Percentiles rank a stretch among this genome's conserved stretches.
These are phyloP conservation scores for Candida montana DNA, from an alignment of 805 yeast genomes.

Conservation along the genomic window DNA sequence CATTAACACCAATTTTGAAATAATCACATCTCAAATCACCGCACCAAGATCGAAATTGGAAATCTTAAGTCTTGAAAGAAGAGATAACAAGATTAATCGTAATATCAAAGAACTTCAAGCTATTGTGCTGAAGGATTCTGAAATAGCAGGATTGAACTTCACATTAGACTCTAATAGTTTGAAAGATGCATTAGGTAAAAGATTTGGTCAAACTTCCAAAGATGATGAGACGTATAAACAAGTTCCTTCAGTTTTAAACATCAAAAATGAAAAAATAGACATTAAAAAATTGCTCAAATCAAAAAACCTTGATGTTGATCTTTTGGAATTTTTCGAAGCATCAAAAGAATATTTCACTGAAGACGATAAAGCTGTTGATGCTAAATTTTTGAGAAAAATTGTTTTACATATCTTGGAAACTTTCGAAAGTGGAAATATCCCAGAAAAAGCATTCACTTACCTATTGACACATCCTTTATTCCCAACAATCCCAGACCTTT, in stretches of 20 bases:
- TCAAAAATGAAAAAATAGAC: constrained; percentile 13
- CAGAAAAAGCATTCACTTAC: constrained; percentile 57
- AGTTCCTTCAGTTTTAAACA: constrained; percentile 26
- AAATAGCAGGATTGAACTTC: constrained; percentile 30
- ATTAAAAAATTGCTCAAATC: constrained; percentile 22
- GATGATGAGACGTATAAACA: constrained; percentile 12
- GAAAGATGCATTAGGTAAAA: constrained; percentile 66
- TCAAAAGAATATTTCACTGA: constrained; percentile 53
- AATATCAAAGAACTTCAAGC: constrained; percentile 15
- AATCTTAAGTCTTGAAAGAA: constrained; percentile 10
- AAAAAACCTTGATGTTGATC: constrained; percentile 27
- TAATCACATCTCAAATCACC: constrained; percentile 17
- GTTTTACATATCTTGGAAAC: constrained; percentile 37
- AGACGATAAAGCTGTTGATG: constrained; percentile 60
- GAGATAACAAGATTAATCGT: constrained; percentile 6
- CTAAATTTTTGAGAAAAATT: constrained; percentile 43
- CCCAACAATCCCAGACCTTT: constrained; percentile 59
- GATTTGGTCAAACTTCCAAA: constrained; percentile 23
- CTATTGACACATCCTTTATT: constrained; percentile 83
- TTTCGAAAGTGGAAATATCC: constrained; percentile 14
- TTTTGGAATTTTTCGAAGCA: constrained; percentile 29
- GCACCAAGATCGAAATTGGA: constrained; percentile 16
- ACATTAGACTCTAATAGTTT: constrained; percentile 65
- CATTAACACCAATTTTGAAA: constrained; percentile 31
- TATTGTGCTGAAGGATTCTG: constrained; percentile 16